Percentiles rank a stretch among this genome's conserved stretches.
phyloP scores from a whole-genome alignment of 2,329 filamentous ascomycete genomes.

The Mariannaea elegans region DNA sequence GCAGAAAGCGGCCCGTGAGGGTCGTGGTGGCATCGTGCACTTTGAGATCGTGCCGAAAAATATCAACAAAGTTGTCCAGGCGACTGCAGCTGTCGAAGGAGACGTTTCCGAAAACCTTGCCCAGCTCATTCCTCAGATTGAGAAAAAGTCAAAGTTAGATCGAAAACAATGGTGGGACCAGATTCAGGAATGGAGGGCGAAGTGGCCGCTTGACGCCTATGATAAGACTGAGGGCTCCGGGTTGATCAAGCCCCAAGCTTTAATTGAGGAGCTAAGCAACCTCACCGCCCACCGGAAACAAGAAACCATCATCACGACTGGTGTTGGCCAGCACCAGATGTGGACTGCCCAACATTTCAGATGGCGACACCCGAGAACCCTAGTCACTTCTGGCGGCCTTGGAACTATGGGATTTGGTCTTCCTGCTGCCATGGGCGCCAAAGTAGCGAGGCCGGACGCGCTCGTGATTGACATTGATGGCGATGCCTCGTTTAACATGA shows the following conservation, averaged over 20 bases:
- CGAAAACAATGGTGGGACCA: constrained; percentile 88
- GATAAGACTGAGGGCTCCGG: constrained; percentile 79
- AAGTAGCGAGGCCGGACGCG: constrained; percentile 77
- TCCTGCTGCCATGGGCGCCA: constrained; percentile 92
- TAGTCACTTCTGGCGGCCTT: constrained; percentile 97
- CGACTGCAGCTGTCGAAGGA: constrained; percentile 95
- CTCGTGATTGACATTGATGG: constrained; percentile 96
- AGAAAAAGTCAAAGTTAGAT: constrained; percentile 67
- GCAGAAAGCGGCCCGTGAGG: constrained; percentile 82
- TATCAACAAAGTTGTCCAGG: constrained; percentile 99
- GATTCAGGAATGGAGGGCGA: constrained; percentile 89
- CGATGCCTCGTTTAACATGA: constrained; percentile 98
- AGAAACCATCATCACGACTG: constrained; percentile 87
- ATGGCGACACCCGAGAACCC: constrained; percentile 88
- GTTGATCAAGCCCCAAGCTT: constrained; percentile 90
- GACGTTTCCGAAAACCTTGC: constrained; percentile 85
- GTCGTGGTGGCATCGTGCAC: constrained; percentile 92
- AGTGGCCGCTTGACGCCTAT: constrained; percentile 85
- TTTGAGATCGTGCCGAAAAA: constrained; percentile 99
- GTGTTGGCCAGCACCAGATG: constrained; percentile 98
- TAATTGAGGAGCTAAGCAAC: constrained; percentile 90
- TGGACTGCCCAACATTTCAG: constrained; percentile 97
- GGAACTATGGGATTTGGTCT: constrained; percentile 91
- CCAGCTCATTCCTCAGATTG: constrained; percentile 76
- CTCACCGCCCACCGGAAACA: constrained; percentile 83